These are phyloP conservation scores for Phlebopus sp. DNA, from an alignment of 1,284 basidiomycete genomes.

Conservation along the genomic window DNA sequence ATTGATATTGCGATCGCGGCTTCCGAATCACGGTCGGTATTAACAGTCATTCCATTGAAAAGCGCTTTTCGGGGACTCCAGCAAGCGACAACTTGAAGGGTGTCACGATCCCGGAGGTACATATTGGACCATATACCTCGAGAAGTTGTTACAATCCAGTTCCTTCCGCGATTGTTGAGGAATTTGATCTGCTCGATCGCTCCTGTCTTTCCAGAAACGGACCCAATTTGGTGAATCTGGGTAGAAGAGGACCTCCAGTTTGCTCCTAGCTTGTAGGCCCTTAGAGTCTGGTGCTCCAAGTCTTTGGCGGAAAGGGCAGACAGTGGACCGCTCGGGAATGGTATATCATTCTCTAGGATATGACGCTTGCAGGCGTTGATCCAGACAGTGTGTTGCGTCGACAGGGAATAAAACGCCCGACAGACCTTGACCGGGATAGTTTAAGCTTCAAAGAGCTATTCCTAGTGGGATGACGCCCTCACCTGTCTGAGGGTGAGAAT, in stretches of 20 bases:
- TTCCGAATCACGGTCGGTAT: conserved; percentile 41
- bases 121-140: conserved; percentile 58
- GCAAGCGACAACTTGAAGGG: conserved; percentile 31
- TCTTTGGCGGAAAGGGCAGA: conserved; percentile 34
- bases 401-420: conserved; percentile 41
- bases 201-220: conserved; percentile 34
- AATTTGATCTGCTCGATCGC: conserved; percentile 52
- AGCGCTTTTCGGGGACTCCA: conserved; percentile 55
- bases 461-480: conserved; percentile 4
- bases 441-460: background rate
- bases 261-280: conserved; percentile 42
- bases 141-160: conserved; percentile 50
- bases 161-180: conserved; percentile 40
- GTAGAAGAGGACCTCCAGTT: conserved; percentile 41
- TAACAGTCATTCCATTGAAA: conserved; percentile 49
- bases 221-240: conserved; percentile 23
- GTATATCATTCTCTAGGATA: conserved; percentile 43
- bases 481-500: conserved; percentile 51
- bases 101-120: conserved; percentile 47
- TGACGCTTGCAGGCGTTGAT: conserved; percentile 43
- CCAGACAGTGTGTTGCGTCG: conserved; percentile 52
- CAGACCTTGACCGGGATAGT: conserved; percentile 41
- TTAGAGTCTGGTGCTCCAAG: conserved; percentile 44
- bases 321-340: conserved; percentile 40
- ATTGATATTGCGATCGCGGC: conserved; percentile 50